Percentiles rank a stretch among this genome's conserved stretches.
These are phyloP conservation scores for Beauveria pseudobassiana DNA, from an alignment of 2,329 filamentous ascomycete species.

Conservation along the genomic window DNA sequence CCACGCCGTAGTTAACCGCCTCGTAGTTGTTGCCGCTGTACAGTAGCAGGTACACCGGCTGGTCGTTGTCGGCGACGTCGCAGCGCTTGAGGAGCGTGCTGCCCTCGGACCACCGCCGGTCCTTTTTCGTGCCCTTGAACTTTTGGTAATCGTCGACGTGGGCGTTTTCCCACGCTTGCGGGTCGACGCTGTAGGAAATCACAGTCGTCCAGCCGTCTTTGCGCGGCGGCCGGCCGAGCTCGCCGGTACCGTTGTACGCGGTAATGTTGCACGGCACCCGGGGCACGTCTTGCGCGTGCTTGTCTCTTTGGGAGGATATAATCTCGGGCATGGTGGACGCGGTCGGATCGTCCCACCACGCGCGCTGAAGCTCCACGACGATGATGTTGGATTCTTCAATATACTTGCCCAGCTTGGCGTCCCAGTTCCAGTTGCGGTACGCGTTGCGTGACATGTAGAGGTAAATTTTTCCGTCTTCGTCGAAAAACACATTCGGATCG, in stretches of 20 bases:
- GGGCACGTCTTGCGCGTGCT: conserved; percentile 21
- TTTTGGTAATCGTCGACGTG: conserved; percentile 26
- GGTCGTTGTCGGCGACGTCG: conserved; percentile 13
- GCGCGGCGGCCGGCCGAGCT: conserved; percentile 25
- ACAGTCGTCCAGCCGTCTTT: conserved; percentile 31
- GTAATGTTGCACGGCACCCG: conserved; percentile 23
- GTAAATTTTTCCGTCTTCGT: conserved; percentile 29
- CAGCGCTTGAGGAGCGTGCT: conserved; percentile 23
- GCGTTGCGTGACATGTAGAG: conserved; percentile 28
- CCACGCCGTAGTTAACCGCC: conserved; percentile 30
- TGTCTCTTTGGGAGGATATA: conserved; percentile 20
- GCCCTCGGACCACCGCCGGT: conserved; percentile 29
- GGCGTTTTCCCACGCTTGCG: conserved; percentile 29
- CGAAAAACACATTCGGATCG: conserved; percentile 41
- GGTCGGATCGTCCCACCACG: conserved; percentile 28
- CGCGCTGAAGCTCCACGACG: conserved; percentile 26
- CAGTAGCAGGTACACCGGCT: conserved; percentile 23
- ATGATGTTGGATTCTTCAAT: conserved; percentile 32
- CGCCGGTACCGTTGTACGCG: conserved; percentile 25
- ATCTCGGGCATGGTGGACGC: conserved; percentile 28
- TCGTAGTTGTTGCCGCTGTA: conserved; percentile 30
- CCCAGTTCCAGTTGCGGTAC: conserved; percentile 31
- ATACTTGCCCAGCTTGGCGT: conserved; percentile 24
- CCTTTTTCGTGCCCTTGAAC: conserved; percentile 27
- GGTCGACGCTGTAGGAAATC: conserved; percentile 28